phyloP scores from a whole-genome alignment of 495 filamentous ascomycete genomes.

The Talaromyces thailandensis region DNA sequence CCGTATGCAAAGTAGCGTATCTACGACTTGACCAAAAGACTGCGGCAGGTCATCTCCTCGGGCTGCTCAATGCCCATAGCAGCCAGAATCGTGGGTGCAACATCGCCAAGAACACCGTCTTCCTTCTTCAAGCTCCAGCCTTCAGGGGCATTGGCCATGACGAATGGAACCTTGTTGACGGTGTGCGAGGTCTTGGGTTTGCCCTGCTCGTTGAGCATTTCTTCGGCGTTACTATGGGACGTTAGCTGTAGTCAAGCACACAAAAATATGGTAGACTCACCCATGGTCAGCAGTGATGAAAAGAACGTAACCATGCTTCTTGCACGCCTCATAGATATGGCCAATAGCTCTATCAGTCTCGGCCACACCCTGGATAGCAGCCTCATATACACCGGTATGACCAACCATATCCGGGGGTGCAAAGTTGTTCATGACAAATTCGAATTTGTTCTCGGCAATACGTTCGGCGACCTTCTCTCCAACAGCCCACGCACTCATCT shows the following conservation, averaged over 20 bases:
- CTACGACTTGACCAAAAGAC: conserved; percentile 65
- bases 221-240: conserved; percentile 71
- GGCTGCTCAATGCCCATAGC: conserved; percentile 87
- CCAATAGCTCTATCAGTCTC: conserved; percentile 92
- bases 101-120: conserved; percentile 86
- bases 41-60: conserved; percentile 82
- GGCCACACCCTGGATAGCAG: conserved; percentile 76
- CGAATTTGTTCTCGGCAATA: conserved; percentile 70
- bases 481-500: conserved; percentile 88
- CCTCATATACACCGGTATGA: conserved; percentile 94
- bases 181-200: conserved; percentile 98
- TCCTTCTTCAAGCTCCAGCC: conserved; percentile 81
- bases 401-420: conserved; percentile 99
- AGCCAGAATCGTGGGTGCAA: conserved; percentile 84
- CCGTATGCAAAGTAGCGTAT: not conserved
- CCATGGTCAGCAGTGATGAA: conserved; percentile 96
- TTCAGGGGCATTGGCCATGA: conserved; percentile 93
- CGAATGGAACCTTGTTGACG: conserved; percentile 92
- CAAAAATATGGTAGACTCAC: conserved; percentile 27
- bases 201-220: conserved; percentile 93
- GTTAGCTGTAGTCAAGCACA: not conserved
- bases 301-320: conserved; percentile 80
- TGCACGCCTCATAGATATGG: conserved; percentile 83
- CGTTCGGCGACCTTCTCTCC: conserved; percentile 80
- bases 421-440: conserved; percentile 99